A percentile compares a stretch with the other conserved stretches of the same genome.
Evolutionary conservation across 2,329 filamentous ascomycete species (phyloP).

Genomic region (Fusarium nematophilum): DNA sequence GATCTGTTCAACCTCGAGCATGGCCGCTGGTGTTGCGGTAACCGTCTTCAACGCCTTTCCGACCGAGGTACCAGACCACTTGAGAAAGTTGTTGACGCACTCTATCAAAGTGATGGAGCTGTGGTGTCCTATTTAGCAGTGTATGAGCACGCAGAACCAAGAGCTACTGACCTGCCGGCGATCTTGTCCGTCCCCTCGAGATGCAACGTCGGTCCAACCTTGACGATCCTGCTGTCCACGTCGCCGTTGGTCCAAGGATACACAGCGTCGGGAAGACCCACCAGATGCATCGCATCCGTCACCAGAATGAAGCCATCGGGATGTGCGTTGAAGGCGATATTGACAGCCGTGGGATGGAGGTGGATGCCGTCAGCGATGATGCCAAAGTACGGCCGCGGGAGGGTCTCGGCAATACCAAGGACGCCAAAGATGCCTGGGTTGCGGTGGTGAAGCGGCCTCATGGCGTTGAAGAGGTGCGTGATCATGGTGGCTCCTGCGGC

Average conservation of each 20-base stretch:
- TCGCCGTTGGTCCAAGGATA: slow-evolving; percentile 88
- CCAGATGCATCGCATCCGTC: slow-evolving; percentile 91
- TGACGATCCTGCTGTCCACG: slow-evolving; percentile 68
- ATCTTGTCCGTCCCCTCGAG: slow-evolving; percentile 83
- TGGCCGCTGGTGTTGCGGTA: slow-evolving; percentile 79
- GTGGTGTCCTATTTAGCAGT: slow-evolving; percentile 9
- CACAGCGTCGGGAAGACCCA: slow-evolving; percentile 83
- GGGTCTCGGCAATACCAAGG: slow-evolving; percentile 72
- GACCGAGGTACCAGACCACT: slow-evolving; percentile 76
- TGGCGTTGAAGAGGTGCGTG: slow-evolving; percentile 94
- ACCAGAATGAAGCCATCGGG: slow-evolving; percentile 88
- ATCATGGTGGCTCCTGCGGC: slow-evolving; percentile 86
- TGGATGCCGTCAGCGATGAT: slow-evolving; percentile 93
- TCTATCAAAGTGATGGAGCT: slow-evolving; percentile 80
- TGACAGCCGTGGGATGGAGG: slow-evolving; percentile 86
- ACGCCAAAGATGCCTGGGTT: slow-evolving; percentile 92
- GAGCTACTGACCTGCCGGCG: slow-evolving; percentile 72
- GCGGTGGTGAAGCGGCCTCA: slow-evolving; percentile 89
- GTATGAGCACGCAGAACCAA: not conserved
- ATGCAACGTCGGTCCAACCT: slow-evolving; percentile 77
- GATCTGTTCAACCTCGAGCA: slow-evolving; percentile 74
- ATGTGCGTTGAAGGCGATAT: slow-evolving; percentile 89
- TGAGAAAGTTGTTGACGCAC: slow-evolving; percentile 84
- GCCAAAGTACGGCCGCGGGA: slow-evolving; percentile 80
- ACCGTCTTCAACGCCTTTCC: slow-evolving; percentile 78